These are phyloP conservation scores for Gaultheria prostrata DNA, from an alignment of 148 eudicot genomes.

Conservation along the genomic window DNA sequence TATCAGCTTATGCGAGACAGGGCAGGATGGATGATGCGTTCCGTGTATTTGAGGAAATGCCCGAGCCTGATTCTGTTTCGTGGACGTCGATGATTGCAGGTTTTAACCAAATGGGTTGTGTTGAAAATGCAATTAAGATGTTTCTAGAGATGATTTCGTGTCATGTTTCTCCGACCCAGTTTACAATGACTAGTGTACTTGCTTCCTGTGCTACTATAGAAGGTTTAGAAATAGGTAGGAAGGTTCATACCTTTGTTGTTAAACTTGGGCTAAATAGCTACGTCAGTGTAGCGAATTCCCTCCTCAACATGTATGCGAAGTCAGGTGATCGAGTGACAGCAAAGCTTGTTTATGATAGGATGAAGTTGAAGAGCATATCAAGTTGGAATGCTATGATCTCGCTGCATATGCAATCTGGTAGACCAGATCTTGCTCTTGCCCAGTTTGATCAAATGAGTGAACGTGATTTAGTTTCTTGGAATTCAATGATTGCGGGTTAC, in stretches of 20 bases:
- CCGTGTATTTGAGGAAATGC: constrained; percentile 36
- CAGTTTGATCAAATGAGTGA: constrained; percentile 64
- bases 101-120: constrained; percentile 47
- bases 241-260: constrained; percentile 58
- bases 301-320: constrained; percentile 80
- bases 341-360: constrained; percentile 45
- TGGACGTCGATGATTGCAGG: constrained; percentile 62
- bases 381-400: constrained; percentile 63
- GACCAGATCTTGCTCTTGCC: constrained; percentile 40
- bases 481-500: constrained; percentile 33
- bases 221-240: constrained; percentile 45
- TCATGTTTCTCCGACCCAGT: constrained; percentile 48
- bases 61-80: constrained; percentile 46
- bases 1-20: constrained; percentile 62
- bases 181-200: constrained; percentile 58
- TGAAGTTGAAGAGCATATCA: constrained; percentile 46
- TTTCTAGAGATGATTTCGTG: constrained; percentile 50
- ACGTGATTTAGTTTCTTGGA: constrained; percentile 43
- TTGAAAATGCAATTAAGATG: constrained; percentile 36
- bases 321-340: constrained; percentile 52
- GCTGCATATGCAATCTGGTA: constrained; percentile 57
- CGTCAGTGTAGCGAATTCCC: constrained; percentile 64
- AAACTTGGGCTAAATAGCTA: constrained; percentile 51
- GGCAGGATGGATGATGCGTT: constrained; percentile 46
- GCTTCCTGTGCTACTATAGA: constrained; percentile 54